Percentiles rank a stretch among this genome's conserved stretches.
phyloP scores from a whole-genome alignment of 805 yeast species.

The Kurtzmaniella cleridarum region DNA sequence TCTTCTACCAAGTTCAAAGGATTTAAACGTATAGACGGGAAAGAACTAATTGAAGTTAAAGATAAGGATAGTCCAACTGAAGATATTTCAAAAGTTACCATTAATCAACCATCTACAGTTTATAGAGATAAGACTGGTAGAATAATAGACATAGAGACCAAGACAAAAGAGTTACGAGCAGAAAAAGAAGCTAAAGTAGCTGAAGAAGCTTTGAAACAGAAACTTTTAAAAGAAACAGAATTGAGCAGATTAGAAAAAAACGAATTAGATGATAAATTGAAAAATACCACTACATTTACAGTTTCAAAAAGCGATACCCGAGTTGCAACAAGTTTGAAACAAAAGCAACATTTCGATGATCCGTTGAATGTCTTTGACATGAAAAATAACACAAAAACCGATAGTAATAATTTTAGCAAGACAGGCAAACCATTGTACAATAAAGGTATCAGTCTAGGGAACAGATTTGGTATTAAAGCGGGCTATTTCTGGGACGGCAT shows the following conservation, averaged over 20 bases:
- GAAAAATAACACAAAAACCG: conserved; percentile 7
- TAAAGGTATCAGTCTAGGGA: conserved; percentile 50
- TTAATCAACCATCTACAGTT: conserved; percentile 29
- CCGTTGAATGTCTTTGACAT: conserved; percentile 39
- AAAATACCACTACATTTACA: conserved; percentile 15
- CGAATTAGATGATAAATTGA: conserved; percentile 24
- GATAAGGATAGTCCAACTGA: too few relatives aligned
- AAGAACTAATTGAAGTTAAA: background rate
- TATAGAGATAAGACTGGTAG: conserved; percentile 62
- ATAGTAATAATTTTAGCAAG: conserved; percentile 6
- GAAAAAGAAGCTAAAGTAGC: conserved; percentile 13
- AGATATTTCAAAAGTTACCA: too few relatives aligned
- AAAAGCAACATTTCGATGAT: conserved; percentile 47
- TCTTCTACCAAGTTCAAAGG: conserved; percentile 18
- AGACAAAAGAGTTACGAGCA: conserved; percentile 12
- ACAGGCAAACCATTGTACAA: conserved; percentile 52
- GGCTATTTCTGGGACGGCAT: conserved; percentile 86
- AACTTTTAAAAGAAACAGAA: conserved; percentile 18
- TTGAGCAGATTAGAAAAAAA: conserved; percentile 36
- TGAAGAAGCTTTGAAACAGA: conserved; percentile 12
- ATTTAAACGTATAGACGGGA: conserved; percentile 30
- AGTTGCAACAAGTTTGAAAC: conserved; percentile 26
- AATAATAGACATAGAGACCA: conserved; percentile 35
- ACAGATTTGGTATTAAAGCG: conserved; percentile 71
- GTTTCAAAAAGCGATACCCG: conserved; percentile 32